phyloP scores from a whole-genome alignment of 306 rosid genomes.

The Malus sieversii region DNA sequence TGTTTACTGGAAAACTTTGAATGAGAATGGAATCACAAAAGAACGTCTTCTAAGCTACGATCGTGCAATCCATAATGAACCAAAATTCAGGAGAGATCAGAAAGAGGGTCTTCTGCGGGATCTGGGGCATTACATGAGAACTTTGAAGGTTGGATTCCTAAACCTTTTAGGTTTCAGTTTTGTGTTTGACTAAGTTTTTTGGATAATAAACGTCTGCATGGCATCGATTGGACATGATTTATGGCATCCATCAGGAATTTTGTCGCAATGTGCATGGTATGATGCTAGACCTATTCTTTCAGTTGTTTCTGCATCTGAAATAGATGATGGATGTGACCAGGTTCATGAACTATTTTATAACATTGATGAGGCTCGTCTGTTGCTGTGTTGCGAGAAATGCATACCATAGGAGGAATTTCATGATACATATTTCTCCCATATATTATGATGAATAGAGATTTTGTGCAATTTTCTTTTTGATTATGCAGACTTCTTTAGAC shows the following conservation, averaged over 20 bases:
- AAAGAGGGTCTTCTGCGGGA: constrained; percentile 80
- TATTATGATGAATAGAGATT: background rate
- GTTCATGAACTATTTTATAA: background rate
- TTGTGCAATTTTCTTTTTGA: background rate
- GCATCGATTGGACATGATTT: constrained; percentile 12
- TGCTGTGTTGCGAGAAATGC: constrained; percentile 1
- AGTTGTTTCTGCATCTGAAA: constrained; percentile 5
- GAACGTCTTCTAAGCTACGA: constrained; percentile 94
- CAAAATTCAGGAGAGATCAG: constrained; percentile 71
- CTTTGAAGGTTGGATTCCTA: constrained; percentile 72
- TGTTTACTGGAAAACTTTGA: constrained; percentile 91
- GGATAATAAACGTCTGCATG: background rate
- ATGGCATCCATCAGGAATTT: background rate
- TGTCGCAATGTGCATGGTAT: background rate
- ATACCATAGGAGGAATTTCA: constrained; percentile 3
- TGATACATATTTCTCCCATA: background rate
- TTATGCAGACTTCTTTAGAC: background rate
- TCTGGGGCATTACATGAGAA: constrained; percentile 80
- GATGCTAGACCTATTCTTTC: background rate
- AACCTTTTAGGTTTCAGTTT: constrained; percentile 12
- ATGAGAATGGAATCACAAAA: constrained; percentile 88
- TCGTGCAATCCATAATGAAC: constrained; percentile 88
- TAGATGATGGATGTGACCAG: background rate
- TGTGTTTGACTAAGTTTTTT: constrained; percentile 9
- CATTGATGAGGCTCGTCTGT: background rate